Percentiles rank a stretch among this genome's conserved stretches.
phyloP scores from a whole-genome alignment of 2,329 filamentous ascomycete species.

The Lasiodiplodia gonubiensis region DNA sequence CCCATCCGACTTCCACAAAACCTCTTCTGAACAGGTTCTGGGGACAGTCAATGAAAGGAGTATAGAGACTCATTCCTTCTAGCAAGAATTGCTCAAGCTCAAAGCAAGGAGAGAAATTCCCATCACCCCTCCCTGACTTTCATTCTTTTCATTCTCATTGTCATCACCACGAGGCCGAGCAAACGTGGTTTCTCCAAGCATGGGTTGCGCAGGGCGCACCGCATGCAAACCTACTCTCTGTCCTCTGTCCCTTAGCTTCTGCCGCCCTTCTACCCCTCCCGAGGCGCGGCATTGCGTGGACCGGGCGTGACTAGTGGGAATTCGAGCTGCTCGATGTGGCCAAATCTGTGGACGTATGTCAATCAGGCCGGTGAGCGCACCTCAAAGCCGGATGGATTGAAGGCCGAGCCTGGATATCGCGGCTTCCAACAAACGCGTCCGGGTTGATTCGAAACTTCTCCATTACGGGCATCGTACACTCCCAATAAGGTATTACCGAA shows the following conservation, averaged over 20 bases:
- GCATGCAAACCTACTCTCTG: neutral
- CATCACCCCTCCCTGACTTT: neutral
- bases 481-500: no score
- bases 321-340: neutral
- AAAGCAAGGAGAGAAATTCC: neutral
- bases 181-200: neutral
- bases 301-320: neutral
- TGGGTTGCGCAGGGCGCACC: neutral
- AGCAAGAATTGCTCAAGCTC: neutral
- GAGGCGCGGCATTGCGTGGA: neutral
- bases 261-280: neutral
- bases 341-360: neutral
- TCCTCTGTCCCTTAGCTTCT: neutral
- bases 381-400: neutral
- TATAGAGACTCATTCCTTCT: neutral
- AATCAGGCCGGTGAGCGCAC: neutral
- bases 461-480: no score
- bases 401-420: neutral
- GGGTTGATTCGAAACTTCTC: neutral
- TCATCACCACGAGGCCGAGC: neutral
- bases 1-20: neutral
- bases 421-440: no score
- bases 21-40: neutral
- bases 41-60: neutral
- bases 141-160: neutral